Base-by-base conservation (phyloP, 2,329 filamentous ascomycete species). In the Macrophomina phaseolina region DNA sequence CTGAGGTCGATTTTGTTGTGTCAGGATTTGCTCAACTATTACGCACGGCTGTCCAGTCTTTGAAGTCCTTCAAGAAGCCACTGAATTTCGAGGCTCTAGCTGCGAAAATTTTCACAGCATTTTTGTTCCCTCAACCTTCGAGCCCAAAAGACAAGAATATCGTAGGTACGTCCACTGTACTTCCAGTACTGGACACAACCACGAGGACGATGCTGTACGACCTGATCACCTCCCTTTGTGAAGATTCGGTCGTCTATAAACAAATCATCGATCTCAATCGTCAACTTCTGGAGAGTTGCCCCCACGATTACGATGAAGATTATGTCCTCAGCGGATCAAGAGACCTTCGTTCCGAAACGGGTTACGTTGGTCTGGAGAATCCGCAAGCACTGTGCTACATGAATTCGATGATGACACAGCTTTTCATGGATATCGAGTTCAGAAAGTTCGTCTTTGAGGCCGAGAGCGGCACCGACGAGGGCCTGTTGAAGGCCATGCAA, bases 331-430 rank as follows among this genome's bases (percentile, higher is more conserved):
- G 94, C 61, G 84, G 89, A 40, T 79, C 79, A 46, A 89, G 87
- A 72, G 86, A 88, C 16, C 85, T 96, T n/a, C 88, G 93, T 69
- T 89, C 92, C 1, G 80, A 87, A 1, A 91, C 91, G 69, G 93
- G 93, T 23, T 97, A 97, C 75, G 88, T 91, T n/a, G 95, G 95
- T 1, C 80, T 99, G n/a, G 86, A 86, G 66, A 99, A 99, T 73
- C 85, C 97, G 16, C 95, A 93, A 9, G 97, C 97, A 75, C 98
- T 96, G 0, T 99, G 95, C 79, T 99, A 99, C 76, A 86, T 98
- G 75, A 99, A 99, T 76, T 98, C 95, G 0, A 83, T 99, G 0
- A 85, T 98, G 68, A 94, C 93, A 0, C 95, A 99, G 75, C 86
- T 99, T 0, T 99, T 94, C 82, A 98, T 97, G 93, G 98, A 99